Evolutionary conservation across 495 filamentous ascomycete genomes (phyloP).

Genomic region (Saxophila tyrrhenica): DNA sequence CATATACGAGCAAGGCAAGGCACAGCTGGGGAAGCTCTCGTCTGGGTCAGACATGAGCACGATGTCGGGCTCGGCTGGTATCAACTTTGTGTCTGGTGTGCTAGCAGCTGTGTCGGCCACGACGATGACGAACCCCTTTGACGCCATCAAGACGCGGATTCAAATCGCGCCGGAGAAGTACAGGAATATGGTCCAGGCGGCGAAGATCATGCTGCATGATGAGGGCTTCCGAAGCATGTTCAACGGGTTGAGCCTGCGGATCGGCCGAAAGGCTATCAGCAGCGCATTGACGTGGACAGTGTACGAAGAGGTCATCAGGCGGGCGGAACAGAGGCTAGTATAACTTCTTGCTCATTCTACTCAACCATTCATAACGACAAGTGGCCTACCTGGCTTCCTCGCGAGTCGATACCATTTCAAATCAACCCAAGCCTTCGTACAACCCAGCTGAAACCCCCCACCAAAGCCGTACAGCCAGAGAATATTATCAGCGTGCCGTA

Average conservation of each 20-base stretch:
- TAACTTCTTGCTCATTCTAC: too few relatives aligned
- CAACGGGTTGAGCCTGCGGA: slow-evolving; percentile 76
- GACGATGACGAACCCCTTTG: slow-evolving; percentile 87
- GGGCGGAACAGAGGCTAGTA: slow-evolving; percentile 54
- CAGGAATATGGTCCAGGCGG: slow-evolving; percentile 71
- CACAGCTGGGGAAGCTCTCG: slow-evolving; percentile 37
- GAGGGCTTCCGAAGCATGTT: slow-evolving; percentile 75
- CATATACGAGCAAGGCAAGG: slow-evolving; percentile 86
- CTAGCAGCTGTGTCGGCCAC: slow-evolving; percentile 73
- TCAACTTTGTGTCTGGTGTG: slow-evolving; percentile 76
- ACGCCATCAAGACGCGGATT: slow-evolving; percentile 88
- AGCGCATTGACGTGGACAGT: slow-evolving; percentile 90
- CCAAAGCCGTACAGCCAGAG: slow-evolving; percentile 39
- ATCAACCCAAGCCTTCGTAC: neutral
- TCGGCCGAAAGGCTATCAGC: slow-evolving; percentile 83
- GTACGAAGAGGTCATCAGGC: slow-evolving; percentile 83
- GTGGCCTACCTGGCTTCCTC: too few relatives aligned
- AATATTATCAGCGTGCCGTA: slow-evolving; percentile 45
- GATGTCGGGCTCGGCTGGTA: slow-evolving; percentile 44
- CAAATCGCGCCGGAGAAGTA: slow-evolving; percentile 82
- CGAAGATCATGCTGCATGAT: slow-evolving; percentile 61
- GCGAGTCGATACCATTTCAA: neutral
- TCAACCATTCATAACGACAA: too few relatives aligned
- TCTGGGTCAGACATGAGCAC: slow-evolving; percentile 12
- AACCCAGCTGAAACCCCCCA: slow-evolving; percentile 30